Evolutionary conservation across 1,284 basidiomycete genomes (phyloP), one percentile per base, ranked within the genome.

Genomic region (Flammula alnicola): DNA sequence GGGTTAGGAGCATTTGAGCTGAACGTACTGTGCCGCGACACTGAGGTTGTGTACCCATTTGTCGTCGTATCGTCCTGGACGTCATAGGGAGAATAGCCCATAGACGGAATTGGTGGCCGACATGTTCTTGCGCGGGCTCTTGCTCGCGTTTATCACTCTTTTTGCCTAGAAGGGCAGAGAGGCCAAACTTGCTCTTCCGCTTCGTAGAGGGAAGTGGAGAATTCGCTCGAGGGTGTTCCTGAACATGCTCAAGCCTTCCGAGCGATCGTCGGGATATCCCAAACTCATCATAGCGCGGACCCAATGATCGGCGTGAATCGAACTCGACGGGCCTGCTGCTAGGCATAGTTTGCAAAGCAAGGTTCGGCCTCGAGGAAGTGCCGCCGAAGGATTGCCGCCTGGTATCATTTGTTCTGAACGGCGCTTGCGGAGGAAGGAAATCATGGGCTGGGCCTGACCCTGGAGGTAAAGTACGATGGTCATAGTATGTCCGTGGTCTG

Each of bases 341-440:
- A 37, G 82, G 81, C 59, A 81, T 63, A 8, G 77, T 73, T 43
- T 74, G 80, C n/a, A 73, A 55, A 11, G 64, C 70, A 12, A 81
- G 58, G 43, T 77, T 78, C 5, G 86, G 81, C 19, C 75, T 74
- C 3, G 82, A 79, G 8, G 79, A 71, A 22, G 81, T 67, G 9
- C 88, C 90, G 35, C 80, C 74, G 57, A 91, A 91, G 1, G 89
- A 91, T 64, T 91, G 89, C 41, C 89, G 73, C 51, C 89, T 75
- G 31, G 60, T 58, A 51, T 89, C 86, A 27, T 63, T 63, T 16
- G 59, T 70, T 31, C 78, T 77, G 75, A 88, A 90, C 3, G 84
- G 77, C 3, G 83, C 80, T 39, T 81, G 76, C 4, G 86, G 86
- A 17, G 83, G 80, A 4, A 75, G 56, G 54, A 87, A 78, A 47